Base-by-base conservation (phyloP, 106 monocot species). In the Gastrodia elata region DNA sequence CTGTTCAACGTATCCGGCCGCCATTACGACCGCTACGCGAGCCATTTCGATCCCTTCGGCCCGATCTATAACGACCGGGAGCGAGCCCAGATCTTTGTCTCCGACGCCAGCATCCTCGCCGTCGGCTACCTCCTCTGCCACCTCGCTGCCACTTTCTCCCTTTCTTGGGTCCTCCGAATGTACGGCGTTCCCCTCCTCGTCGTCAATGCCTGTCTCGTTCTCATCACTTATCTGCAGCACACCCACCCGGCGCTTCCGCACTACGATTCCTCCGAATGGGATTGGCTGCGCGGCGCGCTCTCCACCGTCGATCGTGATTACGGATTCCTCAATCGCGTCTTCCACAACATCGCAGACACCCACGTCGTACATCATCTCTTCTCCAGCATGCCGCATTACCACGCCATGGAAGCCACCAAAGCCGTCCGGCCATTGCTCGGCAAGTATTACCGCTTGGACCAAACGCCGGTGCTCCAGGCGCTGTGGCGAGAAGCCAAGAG, bases 1-100 rank as follows among this genome's bases (percentile, higher is more conserved):
- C 46, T 75, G 4, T 86, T 89, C 81, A 89, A 89, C 73, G 85
- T 81, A 27, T 87, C 82, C 38, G 87, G 91, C 69, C 84, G 91
- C 34, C 68, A 72, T 18, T 91, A 91, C 79, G 76, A 82, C 25
- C 78, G 87, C 13, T 87, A 85, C 68, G 87, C 87, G 48, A 80
- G 83, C 85, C 91, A 87, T 76, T 91, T 70, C 79, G 78, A 85
- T 26, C 91, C 91, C 7, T 74, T 85, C 78, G 42, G 87, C 37
- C 87, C 91, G 30, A 91, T 91, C 75, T 91, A 74, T 78, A 77
- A 65, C 42, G 75, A 78, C 68, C 77, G 82, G 2, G 83, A 87
- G 75, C 71, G 83, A 0, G 75, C 73, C 58, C 83, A 83, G 71
- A 71, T 83, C 39, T 72, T 83, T 40, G 11, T 79, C 27, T 83